phyloP scores from a whole-genome alignment of 345 rosid species.

The Hevea brasiliensis region DNA sequence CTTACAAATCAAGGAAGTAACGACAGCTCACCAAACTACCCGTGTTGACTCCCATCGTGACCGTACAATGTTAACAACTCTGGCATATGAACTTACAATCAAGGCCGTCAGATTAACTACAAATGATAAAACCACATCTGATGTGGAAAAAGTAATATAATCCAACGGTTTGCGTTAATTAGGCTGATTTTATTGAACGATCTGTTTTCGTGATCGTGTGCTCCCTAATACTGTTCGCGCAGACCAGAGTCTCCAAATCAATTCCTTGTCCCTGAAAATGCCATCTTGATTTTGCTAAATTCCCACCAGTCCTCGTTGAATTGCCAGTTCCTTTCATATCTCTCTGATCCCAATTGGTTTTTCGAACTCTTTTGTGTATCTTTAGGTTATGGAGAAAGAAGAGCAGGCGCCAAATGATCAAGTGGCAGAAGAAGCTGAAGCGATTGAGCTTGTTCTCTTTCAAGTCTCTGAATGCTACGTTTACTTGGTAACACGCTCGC shows the following conservation, averaged over 20 bases:
- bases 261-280: neutral
- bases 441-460: constrained; percentile 71
- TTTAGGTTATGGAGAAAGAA: constrained; percentile 31
- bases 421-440: constrained; percentile 55
- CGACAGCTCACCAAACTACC: neutral
- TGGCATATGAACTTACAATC: neutral
- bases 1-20: constrained; percentile 15
- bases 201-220: neutral
- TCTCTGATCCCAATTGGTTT: neutral
- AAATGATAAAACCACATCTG: neutral
- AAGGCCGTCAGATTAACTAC: neutral
- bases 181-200: neutral
- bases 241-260: neutral
- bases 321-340: neutral
- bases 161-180: constrained; percentile 4
- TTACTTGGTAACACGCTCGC: constrained; percentile 52
- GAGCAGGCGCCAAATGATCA: constrained; percentile 31
- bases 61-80: neutral
- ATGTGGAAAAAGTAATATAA: neutral
- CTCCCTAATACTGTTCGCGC: neutral
- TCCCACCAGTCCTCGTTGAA: neutral
- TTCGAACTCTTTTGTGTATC: neutral
- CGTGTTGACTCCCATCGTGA: constrained; percentile 3
- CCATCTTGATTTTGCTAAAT: neutral
- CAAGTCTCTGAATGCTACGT: constrained; percentile 94